phyloP scores from a whole-genome alignment of 495 filamentous ascomycete species.

The Aspergillus carlsbadensis region DNA sequence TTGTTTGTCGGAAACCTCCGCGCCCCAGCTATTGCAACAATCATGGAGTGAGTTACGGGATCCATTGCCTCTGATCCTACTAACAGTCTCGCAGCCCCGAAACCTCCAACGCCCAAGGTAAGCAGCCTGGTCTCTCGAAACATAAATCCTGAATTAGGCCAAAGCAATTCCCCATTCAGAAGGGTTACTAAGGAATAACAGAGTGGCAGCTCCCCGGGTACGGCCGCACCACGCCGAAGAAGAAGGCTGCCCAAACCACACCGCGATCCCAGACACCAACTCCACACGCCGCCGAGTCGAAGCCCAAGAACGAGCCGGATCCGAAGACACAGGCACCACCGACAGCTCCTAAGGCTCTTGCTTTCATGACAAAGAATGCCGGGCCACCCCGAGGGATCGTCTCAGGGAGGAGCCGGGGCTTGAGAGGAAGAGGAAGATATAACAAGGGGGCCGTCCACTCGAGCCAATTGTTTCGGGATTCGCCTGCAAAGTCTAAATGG shows the following conservation, averaged over 20 bases:
- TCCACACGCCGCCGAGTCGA: neutral
- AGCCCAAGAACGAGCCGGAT: conserved; percentile 7
- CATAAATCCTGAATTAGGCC: neutral
- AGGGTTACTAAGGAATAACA: conserved; percentile 1
- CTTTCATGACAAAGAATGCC: neutral
- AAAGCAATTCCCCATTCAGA: neutral
- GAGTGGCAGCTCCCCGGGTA: conserved; percentile 25
- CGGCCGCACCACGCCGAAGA: conserved; percentile 4
- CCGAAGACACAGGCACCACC: neutral
- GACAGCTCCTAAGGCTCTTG: neutral
- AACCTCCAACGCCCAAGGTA: conserved; percentile 25
- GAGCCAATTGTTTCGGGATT: conserved; percentile 16
- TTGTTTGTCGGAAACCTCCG: neutral
- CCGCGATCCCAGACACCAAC: neutral
- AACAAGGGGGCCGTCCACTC: neutral
- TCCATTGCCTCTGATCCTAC: neutral
- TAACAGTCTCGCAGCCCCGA: conserved; percentile 20
- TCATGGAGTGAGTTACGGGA: conserved; percentile 18
- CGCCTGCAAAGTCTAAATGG: conserved; percentile 27
- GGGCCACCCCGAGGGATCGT: neutral
- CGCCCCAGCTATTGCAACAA: neutral
- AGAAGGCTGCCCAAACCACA: neutral
- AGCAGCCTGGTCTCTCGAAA: neutral
- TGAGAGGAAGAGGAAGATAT: conserved; percentile 5
- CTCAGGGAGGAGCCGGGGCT: conserved; percentile 2